A percentile compares a stretch with the other conserved stretches of the same genome.
Evolutionary conservation across 805 yeast species (phyloP).

Genomic region (Kluyveromyces wickerhamii): DNA sequence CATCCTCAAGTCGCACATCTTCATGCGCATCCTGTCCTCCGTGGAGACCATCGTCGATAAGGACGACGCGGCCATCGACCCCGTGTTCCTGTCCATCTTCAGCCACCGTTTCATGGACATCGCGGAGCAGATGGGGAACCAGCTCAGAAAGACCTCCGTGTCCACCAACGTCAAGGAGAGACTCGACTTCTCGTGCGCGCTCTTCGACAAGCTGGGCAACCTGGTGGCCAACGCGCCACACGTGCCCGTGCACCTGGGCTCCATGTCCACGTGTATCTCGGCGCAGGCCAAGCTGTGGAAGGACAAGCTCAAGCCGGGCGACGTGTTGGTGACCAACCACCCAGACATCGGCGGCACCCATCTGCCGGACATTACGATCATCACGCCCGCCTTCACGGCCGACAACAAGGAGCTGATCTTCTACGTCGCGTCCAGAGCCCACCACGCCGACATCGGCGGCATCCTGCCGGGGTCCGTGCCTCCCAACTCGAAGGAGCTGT

Average conservation of each 20-base stretch:
- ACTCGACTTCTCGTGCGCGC: slow-evolving; percentile 76
- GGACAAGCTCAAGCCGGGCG: slow-evolving; percentile 59
- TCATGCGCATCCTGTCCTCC: slow-evolving; percentile 30
- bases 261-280: slow-evolving; percentile 74
- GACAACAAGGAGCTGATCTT: slow-evolving; percentile 50
- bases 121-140: slow-evolving; percentile 84
- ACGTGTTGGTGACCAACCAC: slow-evolving; percentile 69
- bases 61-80: slow-evolving; percentile 42
- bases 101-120: slow-evolving; percentile 84
- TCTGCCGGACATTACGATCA: slow-evolving; percentile 84
- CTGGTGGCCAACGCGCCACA: slow-evolving; percentile 85
- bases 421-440: slow-evolving; percentile 91
- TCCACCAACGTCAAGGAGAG: slow-evolving; percentile 80
- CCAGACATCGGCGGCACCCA: slow-evolving; percentile 86
- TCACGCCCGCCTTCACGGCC: slow-evolving; percentile 77
- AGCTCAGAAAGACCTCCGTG: slow-evolving; percentile 71
- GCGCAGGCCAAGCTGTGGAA: slow-evolving; percentile 61
- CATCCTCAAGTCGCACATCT: slow-evolving; percentile 54
- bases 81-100: slow-evolving; percentile 66
- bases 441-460: slow-evolving; percentile 95
- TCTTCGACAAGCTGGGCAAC: slow-evolving; percentile 69
- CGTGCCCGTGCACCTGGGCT: slow-evolving; percentile 79
- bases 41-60: slow-evolving; percentile 12
- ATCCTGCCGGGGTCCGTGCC: slow-evolving; percentile 92
- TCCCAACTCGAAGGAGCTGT: slow-evolving; percentile 74